Base-by-base conservation (phyloP, 164 flowering plant genomes). In the Vitis rupestris region DNA sequence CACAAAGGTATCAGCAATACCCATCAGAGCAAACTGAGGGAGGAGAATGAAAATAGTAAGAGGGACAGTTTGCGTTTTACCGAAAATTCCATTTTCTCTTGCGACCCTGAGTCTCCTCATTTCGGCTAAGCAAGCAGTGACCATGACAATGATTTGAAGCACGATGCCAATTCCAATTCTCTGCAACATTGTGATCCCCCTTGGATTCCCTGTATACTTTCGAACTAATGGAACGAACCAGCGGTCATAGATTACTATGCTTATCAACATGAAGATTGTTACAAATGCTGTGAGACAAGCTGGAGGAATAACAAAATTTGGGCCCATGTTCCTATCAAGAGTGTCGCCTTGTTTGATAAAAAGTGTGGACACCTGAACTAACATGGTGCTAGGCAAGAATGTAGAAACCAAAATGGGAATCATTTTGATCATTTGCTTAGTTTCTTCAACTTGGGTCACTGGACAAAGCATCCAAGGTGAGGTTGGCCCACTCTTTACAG, bases 401-500 rank as follows among this genome's bases (percentile, higher is more conserved):
- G 83, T 70, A 3, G 76, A 71, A 0, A 62, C 0, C 12, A 85
- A 50, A 44, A 88, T 70, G 0, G 93, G 93, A 0, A 88, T 14
- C 89, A 88, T 84, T 72, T 82, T 85, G 1, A 87, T 37, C 89
- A 87, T 87, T 69, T 82, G 86, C 72, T 88, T 88, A 50, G 89
- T 84, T 78, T 88, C 82, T 65, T 88, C 88, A 2, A 85, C 88
- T 80, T 86, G 83, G 6, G 88, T 89, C 50, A 87, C 86, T 19
- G 90, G 66, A 67, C 85, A 87, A 0, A 86, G 78, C 76, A 44
- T 78, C 90, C 91, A 86, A 9, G 79, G 75, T 8, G 80, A 59
- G 19, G 15, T 58, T 15, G 72, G 27, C 1, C 74, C 85, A 0
- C 15, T 80, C 70, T 72, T 75, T 10, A 87, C 82, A 0, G 88